A percentile compares a stretch with the other conserved stretches of the same genome.
These are phyloP conservation scores for Agapanthus africanus DNA, from an alignment of 106 monocot species.

Conservation along the genomic window DNA sequence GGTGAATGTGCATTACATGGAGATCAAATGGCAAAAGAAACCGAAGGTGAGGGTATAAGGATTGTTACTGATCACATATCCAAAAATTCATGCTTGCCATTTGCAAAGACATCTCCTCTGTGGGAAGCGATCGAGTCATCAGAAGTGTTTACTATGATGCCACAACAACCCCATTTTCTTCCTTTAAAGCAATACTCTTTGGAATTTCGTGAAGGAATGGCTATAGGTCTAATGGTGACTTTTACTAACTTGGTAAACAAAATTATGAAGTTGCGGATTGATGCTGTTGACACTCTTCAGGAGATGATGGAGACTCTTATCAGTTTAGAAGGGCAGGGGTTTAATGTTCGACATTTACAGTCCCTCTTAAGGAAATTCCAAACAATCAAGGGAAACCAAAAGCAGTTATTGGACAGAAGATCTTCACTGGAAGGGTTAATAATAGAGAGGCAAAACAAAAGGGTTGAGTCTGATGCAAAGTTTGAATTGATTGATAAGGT, in stretches of 20 bases:
- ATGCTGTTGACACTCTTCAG: neutral
- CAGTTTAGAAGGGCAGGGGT: conserved; percentile 8
- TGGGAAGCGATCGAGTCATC: conserved; percentile 15
- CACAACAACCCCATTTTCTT: conserved; percentile 17
- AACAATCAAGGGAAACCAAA: neutral
- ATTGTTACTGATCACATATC: neutral
- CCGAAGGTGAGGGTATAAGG: too few species aligned
- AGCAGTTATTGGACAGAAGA: neutral
- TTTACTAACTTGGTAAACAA: conserved; percentile 6
- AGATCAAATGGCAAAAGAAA: neutral
- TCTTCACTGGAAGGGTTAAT: neutral
- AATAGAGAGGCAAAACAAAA: conserved; percentile 4
- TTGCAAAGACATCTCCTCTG: conserved; percentile 4
- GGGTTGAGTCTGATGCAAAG: neutral
- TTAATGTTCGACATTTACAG: neutral
- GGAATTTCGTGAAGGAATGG: conserved; percentile 17
- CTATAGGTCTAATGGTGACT: conserved; percentile 14
- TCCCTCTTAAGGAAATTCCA: neutral
- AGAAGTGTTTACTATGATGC: conserved; percentile 9
- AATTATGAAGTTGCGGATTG: conserved; percentile 4
- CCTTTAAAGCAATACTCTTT: conserved; percentile 11
- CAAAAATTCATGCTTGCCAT: neutral
- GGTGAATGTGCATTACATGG: neutral
- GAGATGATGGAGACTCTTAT: conserved; percentile 4
- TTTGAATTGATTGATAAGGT: neutral